Evolutionary conservation across 179 eudicot species (phyloP).

Genomic region (Beta corolliflora): DNA sequence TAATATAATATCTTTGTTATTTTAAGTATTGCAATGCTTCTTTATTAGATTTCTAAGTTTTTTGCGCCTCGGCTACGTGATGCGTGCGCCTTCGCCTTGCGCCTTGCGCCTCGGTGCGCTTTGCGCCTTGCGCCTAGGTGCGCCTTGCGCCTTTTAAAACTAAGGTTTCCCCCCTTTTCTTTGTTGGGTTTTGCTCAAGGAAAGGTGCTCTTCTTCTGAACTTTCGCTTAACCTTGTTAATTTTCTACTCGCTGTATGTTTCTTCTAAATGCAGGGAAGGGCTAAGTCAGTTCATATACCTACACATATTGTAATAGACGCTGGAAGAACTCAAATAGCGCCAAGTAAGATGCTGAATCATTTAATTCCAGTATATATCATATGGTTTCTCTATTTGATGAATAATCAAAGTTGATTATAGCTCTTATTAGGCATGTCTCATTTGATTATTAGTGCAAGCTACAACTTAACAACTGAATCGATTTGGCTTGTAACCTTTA

Average conservation of each 20-base stretch:
- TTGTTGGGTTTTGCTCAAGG: not conserved
- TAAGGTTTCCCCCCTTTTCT: not conserved
- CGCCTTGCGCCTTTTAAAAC: too few species aligned
- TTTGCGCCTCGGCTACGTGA: too few species aligned
- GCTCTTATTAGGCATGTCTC: not conserved
- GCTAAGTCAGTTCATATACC: slow-evolving; percentile 84
- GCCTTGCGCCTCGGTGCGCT: too few species aligned
- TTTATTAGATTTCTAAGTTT: too few species aligned
- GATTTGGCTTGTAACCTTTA: not conserved
- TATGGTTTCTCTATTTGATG: not conserved
- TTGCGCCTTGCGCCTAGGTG: too few species aligned
- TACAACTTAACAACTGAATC: not conserved
- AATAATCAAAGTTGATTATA: not conserved
- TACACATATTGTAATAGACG: slow-evolving; percentile 86
- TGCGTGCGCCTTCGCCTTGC: too few species aligned
- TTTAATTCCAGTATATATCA: not conserved
- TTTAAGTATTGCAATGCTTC: too few species aligned
- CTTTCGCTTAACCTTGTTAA: not conserved
- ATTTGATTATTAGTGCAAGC: not conserved
- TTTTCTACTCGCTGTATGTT: slow-evolving; percentile 5
- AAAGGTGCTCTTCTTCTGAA: not conserved
- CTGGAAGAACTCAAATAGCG: slow-evolving; percentile 99
- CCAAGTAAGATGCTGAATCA: slow-evolving; percentile 65
- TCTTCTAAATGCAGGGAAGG: slow-evolving; percentile 55
- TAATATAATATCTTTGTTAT: too few species aligned